Percentiles rank a stretch among this genome's conserved stretches.
Evolutionary conservation across 106 monocot species (phyloP).

Genomic region (Xerophyta viscosa): DNA sequence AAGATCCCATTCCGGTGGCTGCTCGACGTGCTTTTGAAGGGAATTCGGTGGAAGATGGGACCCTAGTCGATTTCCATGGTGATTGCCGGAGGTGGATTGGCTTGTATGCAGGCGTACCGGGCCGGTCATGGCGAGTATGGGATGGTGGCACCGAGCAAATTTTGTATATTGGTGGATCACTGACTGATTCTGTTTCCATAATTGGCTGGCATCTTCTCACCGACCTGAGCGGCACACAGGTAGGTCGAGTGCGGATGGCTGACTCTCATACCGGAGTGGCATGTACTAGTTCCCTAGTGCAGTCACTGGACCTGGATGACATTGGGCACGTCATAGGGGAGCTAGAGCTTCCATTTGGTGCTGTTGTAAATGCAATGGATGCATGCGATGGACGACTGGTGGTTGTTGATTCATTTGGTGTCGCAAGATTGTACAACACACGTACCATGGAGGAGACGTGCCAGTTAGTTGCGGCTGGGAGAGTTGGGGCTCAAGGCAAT

Average conservation of each 20-base stretch:
- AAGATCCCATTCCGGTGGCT: background rate
- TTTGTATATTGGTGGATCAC: slow-evolving; percentile 25
- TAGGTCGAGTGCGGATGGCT: slow-evolving; percentile 33
- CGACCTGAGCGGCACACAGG: slow-evolving; percentile 6
- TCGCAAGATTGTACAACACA: slow-evolving; percentile 19
- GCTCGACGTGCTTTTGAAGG: slow-evolving; percentile 27
- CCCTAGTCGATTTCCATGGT: slow-evolving; percentile 43
- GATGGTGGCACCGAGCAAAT: slow-evolving; percentile 23
- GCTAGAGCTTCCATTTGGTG: slow-evolving; percentile 6
- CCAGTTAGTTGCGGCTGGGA: slow-evolving; percentile 20
- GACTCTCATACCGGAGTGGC: slow-evolving; percentile 6
- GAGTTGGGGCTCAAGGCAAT: background rate
- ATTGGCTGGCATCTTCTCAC: slow-evolving; percentile 51
- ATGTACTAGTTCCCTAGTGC: slow-evolving; percentile 26
- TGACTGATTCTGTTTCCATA: slow-evolving; percentile 38
- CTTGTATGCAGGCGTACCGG: slow-evolving; percentile 56
- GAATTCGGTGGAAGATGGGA: slow-evolving; percentile 45
- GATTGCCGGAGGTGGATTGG: slow-evolving; percentile 35
- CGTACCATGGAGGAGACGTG: slow-evolving; percentile 24
- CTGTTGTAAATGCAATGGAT: slow-evolving; percentile 21
- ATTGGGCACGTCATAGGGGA: slow-evolving; percentile 5
- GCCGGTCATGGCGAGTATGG: slow-evolving; percentile 47
- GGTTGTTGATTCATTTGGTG: slow-evolving; percentile 27
- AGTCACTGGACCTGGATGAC: slow-evolving; percentile 18
- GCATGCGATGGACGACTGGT: slow-evolving; percentile 30